A percentile compares a stretch with the other conserved stretches of the same genome.
Conservation (phyloP, 805 yeast species). For the Naumovozyma dairenensis region DNA sequence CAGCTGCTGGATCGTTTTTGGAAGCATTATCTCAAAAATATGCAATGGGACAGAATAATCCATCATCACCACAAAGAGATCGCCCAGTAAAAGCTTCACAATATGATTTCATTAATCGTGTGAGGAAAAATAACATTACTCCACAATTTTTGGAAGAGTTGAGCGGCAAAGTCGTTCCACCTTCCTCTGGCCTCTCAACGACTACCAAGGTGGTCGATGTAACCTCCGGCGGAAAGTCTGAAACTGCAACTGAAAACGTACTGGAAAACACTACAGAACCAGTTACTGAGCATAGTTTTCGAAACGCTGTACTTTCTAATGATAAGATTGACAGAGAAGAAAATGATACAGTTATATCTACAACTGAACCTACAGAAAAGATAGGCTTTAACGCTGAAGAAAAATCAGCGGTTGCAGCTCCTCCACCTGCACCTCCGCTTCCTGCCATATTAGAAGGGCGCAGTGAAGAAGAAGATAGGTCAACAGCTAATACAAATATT, state of each 20-base stretch:
- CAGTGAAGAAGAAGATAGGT: background rate
- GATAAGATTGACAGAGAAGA: background rate
- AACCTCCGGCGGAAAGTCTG: background rate
- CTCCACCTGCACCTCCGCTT: background rate
- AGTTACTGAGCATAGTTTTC: background rate
- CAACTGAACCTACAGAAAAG: too few species aligned
- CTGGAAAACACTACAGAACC: background rate
- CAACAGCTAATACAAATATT: background rate
- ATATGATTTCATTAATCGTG: constrained; percentile 24
- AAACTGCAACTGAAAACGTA: background rate
- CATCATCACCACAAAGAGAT: constrained; percentile 3
- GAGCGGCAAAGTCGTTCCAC: constrained; percentile 11
- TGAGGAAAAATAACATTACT: constrained; percentile 18
- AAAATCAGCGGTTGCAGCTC: background rate
- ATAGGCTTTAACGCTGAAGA: too few species aligned
- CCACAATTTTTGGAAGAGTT: constrained; percentile 22
- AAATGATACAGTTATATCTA: background rate
- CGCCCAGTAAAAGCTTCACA: constrained; percentile 5
- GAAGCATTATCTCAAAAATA: constrained; percentile 27
- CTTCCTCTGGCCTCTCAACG: too few species aligned
- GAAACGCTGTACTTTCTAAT: background rate
- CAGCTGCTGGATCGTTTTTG: constrained; percentile 22
- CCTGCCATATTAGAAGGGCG: background rate
- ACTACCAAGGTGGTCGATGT: background rate
- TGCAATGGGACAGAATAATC: constrained; percentile 20